Percentiles rank a stretch among this genome's conserved stretches.
These are phyloP conservation scores for Candida xyloterini DNA, from an alignment of 805 yeast species.

Conservation along the genomic window DNA sequence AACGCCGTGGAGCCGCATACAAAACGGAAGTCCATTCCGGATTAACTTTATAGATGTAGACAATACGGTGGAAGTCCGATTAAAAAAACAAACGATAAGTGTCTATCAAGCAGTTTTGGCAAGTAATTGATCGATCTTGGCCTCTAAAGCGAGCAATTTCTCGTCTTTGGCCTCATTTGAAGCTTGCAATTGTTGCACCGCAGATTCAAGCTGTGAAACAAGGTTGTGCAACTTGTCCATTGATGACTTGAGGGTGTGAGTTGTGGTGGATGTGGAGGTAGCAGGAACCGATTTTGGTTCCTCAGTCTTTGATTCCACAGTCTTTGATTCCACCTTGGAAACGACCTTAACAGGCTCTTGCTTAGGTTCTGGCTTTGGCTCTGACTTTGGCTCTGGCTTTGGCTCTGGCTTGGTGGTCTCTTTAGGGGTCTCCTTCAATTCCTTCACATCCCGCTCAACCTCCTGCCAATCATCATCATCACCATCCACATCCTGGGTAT, in stretches of 20 bases:
- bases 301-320: constrained; percentile 14
- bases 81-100: neutral
- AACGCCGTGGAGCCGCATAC: neutral
- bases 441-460: constrained; percentile 1
- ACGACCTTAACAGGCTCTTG: neutral
- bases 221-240: constrained; percentile 63
- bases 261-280: constrained; percentile 39
- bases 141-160: constrained; percentile 54
- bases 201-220: constrained; percentile 55
- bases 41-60: neutral
- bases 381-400: constrained; percentile 4
- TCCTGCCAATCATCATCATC: constrained; percentile 32
- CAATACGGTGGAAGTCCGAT: constrained; percentile 2
- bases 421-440: neutral
- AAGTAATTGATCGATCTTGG: constrained; percentile 54
- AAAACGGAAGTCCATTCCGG: neutral
- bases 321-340: constrained; percentile 12
- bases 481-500: constrained; percentile 31
- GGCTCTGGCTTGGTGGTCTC: neutral
- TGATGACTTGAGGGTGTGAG: constrained; percentile 67
- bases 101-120: constrained; percentile 32
- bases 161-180: constrained; percentile 65
- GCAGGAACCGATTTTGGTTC: constrained; percentile 10
- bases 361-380: neutral
- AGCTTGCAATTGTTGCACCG: constrained; percentile 48